Evolutionary conservation across 2,329 filamentous ascomycete species (phyloP), one percentile per base, ranked within the genome.

Genomic region (Calonectria naviculata): DNA sequence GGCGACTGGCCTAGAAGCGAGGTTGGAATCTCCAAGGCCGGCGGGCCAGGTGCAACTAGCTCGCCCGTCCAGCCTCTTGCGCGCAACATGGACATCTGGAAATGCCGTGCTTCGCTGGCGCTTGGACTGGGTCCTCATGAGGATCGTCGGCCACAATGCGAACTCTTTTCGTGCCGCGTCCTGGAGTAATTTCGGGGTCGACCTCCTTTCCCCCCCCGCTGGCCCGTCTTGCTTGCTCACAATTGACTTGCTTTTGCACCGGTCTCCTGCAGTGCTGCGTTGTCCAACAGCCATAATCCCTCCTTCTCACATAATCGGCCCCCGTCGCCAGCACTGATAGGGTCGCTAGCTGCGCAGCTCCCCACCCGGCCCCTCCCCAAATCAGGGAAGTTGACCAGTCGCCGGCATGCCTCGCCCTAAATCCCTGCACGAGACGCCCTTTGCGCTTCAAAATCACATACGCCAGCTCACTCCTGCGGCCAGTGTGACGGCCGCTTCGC

Each of bases 401-500:
- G 71, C 54, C 74, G 75, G 70, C 77, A 78, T 80, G 76, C 77
- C 75, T 74, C 65, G 74, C 78, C 72, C 65, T 69, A 49, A 70
- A 82, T 76, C 81, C 82, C 78, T 83, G 81, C 77, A 77, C 69
- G 38, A 61, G 78, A 74, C 71, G 75, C 72, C 73, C 75, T 76
- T 69, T 78, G 71, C 72, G 73, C 69, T 73, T 71, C 73, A 71
- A 74, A 83, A 84, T 71, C 78, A 76, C 71, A 75, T 74, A 76
- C 77, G 86, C 85, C 87, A 87, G 79, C 87, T 83, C 86, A 87
- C 81, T 82, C 78, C 80, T 84, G 81, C 85, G 83, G 80, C 84
- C 85, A 82, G 79, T 86, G 85, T 84, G 84, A 86, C 82, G 85
- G 80, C 85, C 81, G 65, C 46, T 70, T 68, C 68, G 70, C 74